Percentiles rank a stretch among this genome's conserved stretches.
phyloP scores from a whole-genome alignment of 768 basidiomycete genomes.

The Epithele typhae region DNA sequence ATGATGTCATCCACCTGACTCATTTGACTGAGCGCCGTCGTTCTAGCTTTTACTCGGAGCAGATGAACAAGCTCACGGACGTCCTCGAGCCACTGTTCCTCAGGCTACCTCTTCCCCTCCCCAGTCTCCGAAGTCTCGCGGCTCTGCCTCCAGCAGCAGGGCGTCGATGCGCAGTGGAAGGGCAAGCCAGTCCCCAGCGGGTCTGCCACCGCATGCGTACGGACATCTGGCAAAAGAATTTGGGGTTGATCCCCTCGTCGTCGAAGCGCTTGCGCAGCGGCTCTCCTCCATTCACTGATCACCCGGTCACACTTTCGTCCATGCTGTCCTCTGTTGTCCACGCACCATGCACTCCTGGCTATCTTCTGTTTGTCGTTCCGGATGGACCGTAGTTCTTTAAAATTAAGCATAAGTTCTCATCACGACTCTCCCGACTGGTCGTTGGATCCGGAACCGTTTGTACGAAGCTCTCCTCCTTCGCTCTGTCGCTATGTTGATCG shows the following conservation, averaged over 20 bases:
- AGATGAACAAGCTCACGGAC: slow-evolving; percentile 44
- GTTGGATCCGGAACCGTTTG: slow-evolving; percentile 4
- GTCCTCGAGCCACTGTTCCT: slow-evolving; percentile 32
- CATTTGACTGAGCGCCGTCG: too few species aligned
- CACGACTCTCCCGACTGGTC: slow-evolving; percentile 11
- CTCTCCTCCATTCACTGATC: slow-evolving; percentile 29
- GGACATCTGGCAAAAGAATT: slow-evolving; percentile 68
- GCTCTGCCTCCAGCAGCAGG: slow-evolving; percentile 10
- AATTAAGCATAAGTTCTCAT: background rate
- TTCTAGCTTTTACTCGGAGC: slow-evolving; percentile 62
- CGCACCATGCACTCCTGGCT: slow-evolving; percentile 1
- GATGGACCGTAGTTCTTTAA: slow-evolving; percentile 1
- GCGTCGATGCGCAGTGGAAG: slow-evolving; percentile 5
- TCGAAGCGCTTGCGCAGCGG: slow-evolving; percentile 64
- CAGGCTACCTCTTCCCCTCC: slow-evolving; percentile 20
- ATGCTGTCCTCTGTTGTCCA: slow-evolving; percentile 2
- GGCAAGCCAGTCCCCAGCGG: background rate
- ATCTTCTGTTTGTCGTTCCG: slow-evolving; percentile 1
- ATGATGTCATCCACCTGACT: too few species aligned
- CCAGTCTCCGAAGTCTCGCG: slow-evolving; percentile 6
- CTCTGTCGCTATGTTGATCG: slow-evolving; percentile 19
- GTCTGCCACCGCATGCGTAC: slow-evolving; percentile 26
- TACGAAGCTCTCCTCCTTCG: slow-evolving; percentile 1
- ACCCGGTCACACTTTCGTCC: background rate
- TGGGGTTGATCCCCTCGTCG: slow-evolving; percentile 63